These are phyloP conservation scores for Russula dissimulans DNA, from an alignment of 768 basidiomycete genomes.

Conservation along the genomic window DNA sequence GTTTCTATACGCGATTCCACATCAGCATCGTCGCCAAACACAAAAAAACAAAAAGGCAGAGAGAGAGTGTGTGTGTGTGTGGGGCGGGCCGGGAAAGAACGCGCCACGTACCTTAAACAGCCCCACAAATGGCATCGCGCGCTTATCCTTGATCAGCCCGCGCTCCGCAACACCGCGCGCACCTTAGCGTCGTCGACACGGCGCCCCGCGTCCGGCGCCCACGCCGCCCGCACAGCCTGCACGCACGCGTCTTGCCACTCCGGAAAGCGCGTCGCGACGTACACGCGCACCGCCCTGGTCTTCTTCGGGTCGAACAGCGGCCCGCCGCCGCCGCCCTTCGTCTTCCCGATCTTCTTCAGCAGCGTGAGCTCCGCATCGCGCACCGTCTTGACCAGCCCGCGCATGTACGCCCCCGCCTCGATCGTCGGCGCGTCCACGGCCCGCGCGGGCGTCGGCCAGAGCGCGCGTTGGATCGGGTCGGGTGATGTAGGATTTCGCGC, in stretches of 20 bases:
- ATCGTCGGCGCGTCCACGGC: constrained; percentile 57
- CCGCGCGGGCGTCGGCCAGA: constrained; percentile 63
- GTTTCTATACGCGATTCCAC: constrained; percentile 44
- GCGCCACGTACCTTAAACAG: constrained; percentile 64
- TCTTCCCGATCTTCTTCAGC: constrained; percentile 72
- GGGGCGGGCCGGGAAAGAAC: not conserved
- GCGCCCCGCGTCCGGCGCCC: constrained; percentile 34
- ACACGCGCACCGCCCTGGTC: constrained; percentile 79
- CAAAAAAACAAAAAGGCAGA: not conserved
- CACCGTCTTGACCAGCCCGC: constrained; percentile 81
- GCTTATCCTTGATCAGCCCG: constrained; percentile 92
- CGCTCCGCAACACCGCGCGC: constrained; percentile 51
- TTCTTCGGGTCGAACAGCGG: constrained; percentile 72
- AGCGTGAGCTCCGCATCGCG: constrained; percentile 78
- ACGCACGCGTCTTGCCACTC: constrained; percentile 89
- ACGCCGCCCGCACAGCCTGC: constrained; percentile 61
- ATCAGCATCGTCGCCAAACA: too few relatives aligned
- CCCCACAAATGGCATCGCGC: constrained; percentile 90
- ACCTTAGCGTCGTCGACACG: constrained; percentile 80
- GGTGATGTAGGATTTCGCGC: constrained; percentile 60
- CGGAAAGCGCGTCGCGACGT: constrained; percentile 84
- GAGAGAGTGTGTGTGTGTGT: too few relatives aligned
- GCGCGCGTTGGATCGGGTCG: constrained; percentile 73
- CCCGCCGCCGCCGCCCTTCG: constrained; percentile 35
- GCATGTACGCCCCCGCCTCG: constrained; percentile 79